Conservation (phyloP, 306 rosid species). For the cucumber (Cucumis sativus) region Cucumber_9930_V3 NC_026658.2:14280501-14281000, state of each 20-base stretch:
- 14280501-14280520: conserved; percentile 31
- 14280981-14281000: too few relatives aligned
- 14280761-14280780: conserved; percentile 17
- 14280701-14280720: conserved; percentile 60
- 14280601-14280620: conserved; percentile 25
- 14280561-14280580: conserved; percentile 65
- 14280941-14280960: neutral
- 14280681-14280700: conserved; percentile 37
- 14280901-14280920: neutral
- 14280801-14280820: neutral
- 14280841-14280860: neutral
- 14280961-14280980: neutral
- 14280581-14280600: conserved; percentile 40
- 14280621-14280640: conserved; percentile 16
- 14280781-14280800: neutral
- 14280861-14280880: neutral
- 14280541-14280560: conserved; percentile 56
- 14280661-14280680: conserved; percentile 16
- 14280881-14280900: neutral
- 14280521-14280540: conserved; percentile 31
- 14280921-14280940: neutral
- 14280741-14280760: conserved; percentile 60
- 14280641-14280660: conserved; percentile 16
- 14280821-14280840: neutral
- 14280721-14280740: conserved; percentile 60